A percentile compares a stretch with the other conserved stretches of the same genome.
These are phyloP conservation scores for Penicillium hordei DNA, from an alignment of 2,329 filamentous ascomycete species.

Conservation along the genomic window DNA sequence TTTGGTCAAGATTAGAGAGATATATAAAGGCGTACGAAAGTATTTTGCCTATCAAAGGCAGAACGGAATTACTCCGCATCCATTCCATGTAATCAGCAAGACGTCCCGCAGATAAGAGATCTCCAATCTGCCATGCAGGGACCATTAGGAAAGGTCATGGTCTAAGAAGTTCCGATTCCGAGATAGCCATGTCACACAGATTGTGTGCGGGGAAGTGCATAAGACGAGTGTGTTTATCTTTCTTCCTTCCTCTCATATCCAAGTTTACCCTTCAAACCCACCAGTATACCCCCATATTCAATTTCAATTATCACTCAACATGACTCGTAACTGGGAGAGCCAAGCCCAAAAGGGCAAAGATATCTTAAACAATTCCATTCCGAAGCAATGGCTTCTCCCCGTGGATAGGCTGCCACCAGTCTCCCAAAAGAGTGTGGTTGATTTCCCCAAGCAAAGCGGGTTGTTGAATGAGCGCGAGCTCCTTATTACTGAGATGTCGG, in stretches of 20 bases:
- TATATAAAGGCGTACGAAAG: no score
- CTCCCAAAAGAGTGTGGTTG: slow-evolving; percentile 31
- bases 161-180: slow-evolving; percentile 4
- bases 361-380: slow-evolving; percentile 36
- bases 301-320: slow-evolving; percentile 5
- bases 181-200: not conserved
- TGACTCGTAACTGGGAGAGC: slow-evolving; percentile 32
- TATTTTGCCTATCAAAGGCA: no score
- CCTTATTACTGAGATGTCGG: slow-evolving; percentile 51
- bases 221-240: not conserved
- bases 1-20: no score
- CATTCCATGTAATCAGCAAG: not conserved
- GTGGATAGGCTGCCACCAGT: slow-evolving; percentile 28
- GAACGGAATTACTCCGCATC: no score
- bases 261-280: not conserved
- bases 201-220: slow-evolving; percentile 1
- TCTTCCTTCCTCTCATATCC: not conserved
- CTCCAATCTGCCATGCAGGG: not conserved
- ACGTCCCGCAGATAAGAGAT: not conserved
- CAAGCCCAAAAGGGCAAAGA: slow-evolving; percentile 36
- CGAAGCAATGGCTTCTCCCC: slow-evolving; percentile 38
- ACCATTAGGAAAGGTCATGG: not conserved
- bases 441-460: slow-evolving; percentile 45
- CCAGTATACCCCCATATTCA: not conserved
- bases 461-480: slow-evolving; percentile 52